phyloP scores from a whole-genome alignment of 2,329 filamentous ascomycete genomes.

The Helminthosporium solani region DNA sequence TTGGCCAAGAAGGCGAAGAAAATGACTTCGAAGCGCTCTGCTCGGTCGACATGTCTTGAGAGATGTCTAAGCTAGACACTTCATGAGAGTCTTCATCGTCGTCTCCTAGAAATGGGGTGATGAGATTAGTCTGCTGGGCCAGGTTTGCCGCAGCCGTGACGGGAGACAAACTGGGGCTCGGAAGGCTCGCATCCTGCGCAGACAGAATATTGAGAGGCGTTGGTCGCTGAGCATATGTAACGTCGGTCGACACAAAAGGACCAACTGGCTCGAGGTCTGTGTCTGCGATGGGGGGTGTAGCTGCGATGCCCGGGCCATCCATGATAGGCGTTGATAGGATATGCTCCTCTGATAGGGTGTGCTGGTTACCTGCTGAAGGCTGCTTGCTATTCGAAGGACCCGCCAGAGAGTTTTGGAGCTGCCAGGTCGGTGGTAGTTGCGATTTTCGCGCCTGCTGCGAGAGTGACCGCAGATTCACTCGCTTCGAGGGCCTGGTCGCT shows the following conservation, averaged over 20 bases:
- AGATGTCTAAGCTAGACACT: slow-evolving; percentile 40
- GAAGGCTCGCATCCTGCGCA: slow-evolving; percentile 85
- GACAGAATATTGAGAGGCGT: slow-evolving; percentile 66
- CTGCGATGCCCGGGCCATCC: slow-evolving; percentile 57
- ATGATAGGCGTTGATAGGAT: slow-evolving; percentile 29
- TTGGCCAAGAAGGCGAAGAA: slow-evolving; percentile 17
- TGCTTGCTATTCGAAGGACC: slow-evolving; percentile 23
- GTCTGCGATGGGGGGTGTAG: slow-evolving; percentile 75
- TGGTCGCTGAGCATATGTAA: slow-evolving; percentile 29
- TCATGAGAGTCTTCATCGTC: slow-evolving; percentile 37
- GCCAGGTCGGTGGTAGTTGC: slow-evolving; percentile 21
- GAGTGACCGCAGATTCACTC: slow-evolving; percentile 20
- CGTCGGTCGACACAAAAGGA: slow-evolving; percentile 42
- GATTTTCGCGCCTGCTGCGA: slow-evolving; percentile 18
- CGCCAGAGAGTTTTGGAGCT: slow-evolving; percentile 27
- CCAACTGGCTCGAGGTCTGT: slow-evolving; percentile 64
- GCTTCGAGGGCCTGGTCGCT: slow-evolving; percentile 19
- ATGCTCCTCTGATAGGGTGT: slow-evolving; percentile 18
- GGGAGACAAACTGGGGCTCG: slow-evolving; percentile 91
- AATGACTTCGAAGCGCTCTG: slow-evolving; percentile 15
- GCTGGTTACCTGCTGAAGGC: slow-evolving; percentile 13
- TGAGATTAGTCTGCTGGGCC: slow-evolving; percentile 39
- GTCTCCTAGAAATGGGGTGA: slow-evolving; percentile 23
- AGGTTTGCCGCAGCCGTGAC: slow-evolving; percentile 74
- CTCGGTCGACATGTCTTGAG: slow-evolving; percentile 18